Evolutionary conservation across 345 rosid genomes (phyloP).

Genomic region (Salix caprea): DNA sequence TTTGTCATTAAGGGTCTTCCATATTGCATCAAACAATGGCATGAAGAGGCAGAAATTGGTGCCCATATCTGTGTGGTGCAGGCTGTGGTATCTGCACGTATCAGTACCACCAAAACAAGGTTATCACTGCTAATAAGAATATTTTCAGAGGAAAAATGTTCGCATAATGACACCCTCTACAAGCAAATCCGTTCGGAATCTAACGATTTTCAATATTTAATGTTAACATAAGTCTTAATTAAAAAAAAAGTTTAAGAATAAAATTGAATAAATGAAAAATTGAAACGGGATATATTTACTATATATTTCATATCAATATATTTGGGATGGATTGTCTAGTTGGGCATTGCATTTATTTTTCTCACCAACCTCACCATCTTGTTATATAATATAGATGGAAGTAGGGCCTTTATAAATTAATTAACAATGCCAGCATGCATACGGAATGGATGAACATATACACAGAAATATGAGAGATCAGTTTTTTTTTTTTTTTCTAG

Average conservation of each 20-base stretch:
- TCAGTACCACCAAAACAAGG: neutral
- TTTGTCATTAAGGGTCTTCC: conserved; percentile 60
- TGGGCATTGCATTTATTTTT: neutral
- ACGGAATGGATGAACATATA: no score
- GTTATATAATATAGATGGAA: neutral
- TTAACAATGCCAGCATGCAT: no score
- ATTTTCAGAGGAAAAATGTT: neutral
- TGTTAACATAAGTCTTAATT: no score
- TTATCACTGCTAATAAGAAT: neutral
- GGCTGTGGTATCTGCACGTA: conserved; percentile 63
- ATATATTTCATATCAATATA: neutral
- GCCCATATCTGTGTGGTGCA: conserved; percentile 72
- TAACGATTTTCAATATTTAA: no score
- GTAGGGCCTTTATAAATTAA: neutral
- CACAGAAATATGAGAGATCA: no score
- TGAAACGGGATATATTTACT: no score
- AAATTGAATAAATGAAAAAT: no score
- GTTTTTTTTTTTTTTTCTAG: no score
- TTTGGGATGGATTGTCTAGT: neutral
- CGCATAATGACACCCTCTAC: neutral
- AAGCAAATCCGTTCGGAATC: neutral
- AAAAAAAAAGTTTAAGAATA: no score
- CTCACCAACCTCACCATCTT: neutral
- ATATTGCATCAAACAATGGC: conserved; percentile 81
- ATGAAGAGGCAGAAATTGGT: conserved; percentile 93